phyloP scores from a whole-genome alignment of 352 stramenopile species.

The Globisporangium mamillatum region DNA sequence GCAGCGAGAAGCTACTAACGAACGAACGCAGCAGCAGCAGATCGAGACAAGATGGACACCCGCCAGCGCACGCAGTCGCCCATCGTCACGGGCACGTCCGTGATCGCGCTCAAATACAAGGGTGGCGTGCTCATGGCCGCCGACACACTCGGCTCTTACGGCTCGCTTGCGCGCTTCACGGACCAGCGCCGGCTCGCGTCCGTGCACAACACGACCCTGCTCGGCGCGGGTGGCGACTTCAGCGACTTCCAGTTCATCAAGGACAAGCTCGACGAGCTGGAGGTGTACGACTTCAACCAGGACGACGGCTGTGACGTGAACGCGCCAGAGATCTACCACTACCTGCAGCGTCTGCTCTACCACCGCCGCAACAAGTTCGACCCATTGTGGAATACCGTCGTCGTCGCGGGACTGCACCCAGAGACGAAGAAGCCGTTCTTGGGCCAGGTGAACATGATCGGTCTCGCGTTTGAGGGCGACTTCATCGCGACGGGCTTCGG shows the following conservation, averaged over 20 bases:
- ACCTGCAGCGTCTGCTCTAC: conserved; percentile 98
- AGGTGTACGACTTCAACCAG: conserved; percentile 94
- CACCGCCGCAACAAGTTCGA: conserved; percentile 98
- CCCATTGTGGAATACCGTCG: conserved; percentile 98
- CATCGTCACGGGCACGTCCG: conserved; percentile 97
- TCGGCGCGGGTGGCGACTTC: conserved; percentile 96
- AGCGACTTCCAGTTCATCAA: conserved; percentile 97
- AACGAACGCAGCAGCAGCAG: not conserved
- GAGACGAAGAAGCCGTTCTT: conserved; percentile 93
- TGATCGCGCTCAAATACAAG: conserved; percentile 95
- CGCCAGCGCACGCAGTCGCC: conserved; percentile 88
- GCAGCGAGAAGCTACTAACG: not conserved
- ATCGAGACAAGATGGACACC: conserved; percentile 42
- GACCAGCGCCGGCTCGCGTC: conserved; percentile 84
- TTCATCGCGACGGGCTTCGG: conserved; percentile 98
- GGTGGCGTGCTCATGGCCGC: conserved; percentile 96
- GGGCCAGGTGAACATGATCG: conserved; percentile 97
- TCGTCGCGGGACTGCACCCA: conserved; percentile 93
- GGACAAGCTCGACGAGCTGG: conserved; percentile 93
- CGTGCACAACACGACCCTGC: conserved; percentile 91
- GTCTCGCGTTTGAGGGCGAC: conserved; percentile 96
- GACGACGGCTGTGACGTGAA: conserved; percentile 94
- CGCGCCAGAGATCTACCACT: conserved; percentile 95
- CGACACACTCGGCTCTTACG: conserved; percentile 98
- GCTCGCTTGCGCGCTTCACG: conserved; percentile 97